Base-by-base conservation (phyloP, 1,139 yeast genomes). In the Magnusiomyces fungicola region DNA sequence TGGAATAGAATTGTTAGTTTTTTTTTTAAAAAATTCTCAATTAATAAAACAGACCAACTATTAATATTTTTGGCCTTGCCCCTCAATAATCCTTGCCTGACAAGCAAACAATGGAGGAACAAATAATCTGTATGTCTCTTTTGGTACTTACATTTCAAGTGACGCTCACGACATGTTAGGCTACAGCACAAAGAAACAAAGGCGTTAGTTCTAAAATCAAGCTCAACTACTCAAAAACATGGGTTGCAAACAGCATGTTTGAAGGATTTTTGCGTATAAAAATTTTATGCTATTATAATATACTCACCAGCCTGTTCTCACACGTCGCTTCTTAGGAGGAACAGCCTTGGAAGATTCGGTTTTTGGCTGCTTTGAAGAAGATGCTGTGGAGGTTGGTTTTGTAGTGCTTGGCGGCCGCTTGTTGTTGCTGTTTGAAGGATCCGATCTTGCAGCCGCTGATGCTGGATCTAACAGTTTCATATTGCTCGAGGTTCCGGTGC, bases 141-240 rank as follows among this genome's bases (percentile, higher is more conserved):
- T n/a, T n/a, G n/a, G n/a, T 43, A 41, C 44, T 45, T 43, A 47
- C 55, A 53, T 41, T 53, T 53, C 23, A 53, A 29, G 41, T 53
- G 55, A 5, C 55, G 49, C 43, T 51, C 55, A 5, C 55, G 53
- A 30, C 53, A 49, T 18, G 55, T 53, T 37, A 53, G 40, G 34
- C 55, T 51, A 22, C n/a, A 21, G 30, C 43, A 43, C 9, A 16
- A 33, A 33, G n/a, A 12, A 33, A 39, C n/a, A 33, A n/a, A 41
- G 5, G 10, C 36, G 18, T 6, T 16, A 33, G 18, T 33, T 33
- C 14, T 10, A 9, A 33, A 33, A 7, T 33, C 38, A 14, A 9
- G 7, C 10, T 9, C 25, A 22, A 38, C 6, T 10, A 38, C 10
- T 38, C 10, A 24, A n/a, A 23, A 44, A 36, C 21, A 12, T 7